These are phyloP conservation scores for Nannizzia gypsea DNA, from an alignment of 2,329 filamentous ascomycete genomes.

Conservation along the genomic window DNA sequence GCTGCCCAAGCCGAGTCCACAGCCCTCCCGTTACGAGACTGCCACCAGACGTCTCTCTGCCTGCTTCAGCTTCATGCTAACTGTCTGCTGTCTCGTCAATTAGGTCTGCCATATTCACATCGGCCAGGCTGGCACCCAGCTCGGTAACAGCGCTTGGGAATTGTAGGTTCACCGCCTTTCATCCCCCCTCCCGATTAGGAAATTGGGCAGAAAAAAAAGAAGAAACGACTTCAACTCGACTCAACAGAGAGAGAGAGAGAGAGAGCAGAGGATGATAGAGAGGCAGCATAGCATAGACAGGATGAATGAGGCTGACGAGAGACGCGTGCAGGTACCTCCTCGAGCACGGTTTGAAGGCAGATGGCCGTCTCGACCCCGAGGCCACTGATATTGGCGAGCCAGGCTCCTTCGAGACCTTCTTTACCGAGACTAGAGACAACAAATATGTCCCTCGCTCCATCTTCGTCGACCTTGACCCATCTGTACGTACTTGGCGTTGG, in stretches of 20 bases:
- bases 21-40: background rate
- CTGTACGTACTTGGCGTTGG: constrained; percentile 31
- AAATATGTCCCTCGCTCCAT: constrained; percentile 59
- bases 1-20: background rate
- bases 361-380: constrained; percentile 48
- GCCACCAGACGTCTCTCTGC: background rate
- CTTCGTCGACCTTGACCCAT: constrained; percentile 56
- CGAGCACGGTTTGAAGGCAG: constrained; percentile 51
- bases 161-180: constrained; percentile 40
- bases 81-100: constrained; percentile 1
- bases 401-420: constrained; percentile 54
- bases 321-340: constrained; percentile 45
- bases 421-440: constrained; percentile 51
- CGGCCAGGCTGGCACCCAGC: constrained; percentile 56
- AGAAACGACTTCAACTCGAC: background rate
- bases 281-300: background rate
- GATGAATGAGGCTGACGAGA: background rate
- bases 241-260: too few species aligned
- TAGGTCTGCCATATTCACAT: constrained; percentile 57
- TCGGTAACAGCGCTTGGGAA: constrained; percentile 58
- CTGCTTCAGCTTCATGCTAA: constrained; percentile 10
- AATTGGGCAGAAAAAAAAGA: background rate
- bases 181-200: background rate
- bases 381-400: constrained; percentile 41
- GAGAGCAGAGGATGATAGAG: background rate